phyloP scores from a whole-genome alignment of 2,329 filamentous ascomycete genomes.

The Aspergillus amoenus region DNA sequence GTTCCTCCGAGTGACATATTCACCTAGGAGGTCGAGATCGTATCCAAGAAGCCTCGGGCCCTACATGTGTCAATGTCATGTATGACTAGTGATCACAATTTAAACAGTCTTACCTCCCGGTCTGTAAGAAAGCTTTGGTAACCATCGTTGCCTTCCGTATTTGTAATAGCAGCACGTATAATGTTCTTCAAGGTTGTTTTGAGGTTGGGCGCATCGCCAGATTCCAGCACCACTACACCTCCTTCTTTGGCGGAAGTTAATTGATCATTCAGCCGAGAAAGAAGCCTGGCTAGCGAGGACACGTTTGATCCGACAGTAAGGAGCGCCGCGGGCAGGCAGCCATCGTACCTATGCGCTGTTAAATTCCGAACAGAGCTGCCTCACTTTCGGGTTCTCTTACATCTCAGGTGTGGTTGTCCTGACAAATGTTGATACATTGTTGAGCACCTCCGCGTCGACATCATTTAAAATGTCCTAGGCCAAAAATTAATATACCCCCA shows the following conservation, averaged over 20 bases:
- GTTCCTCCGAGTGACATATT: slow-evolving; percentile 40
- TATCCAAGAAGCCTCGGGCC: slow-evolving; percentile 45
- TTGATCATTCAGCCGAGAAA: slow-evolving; percentile 38
- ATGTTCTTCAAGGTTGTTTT: slow-evolving; percentile 49
- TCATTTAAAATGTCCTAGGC: slow-evolving; percentile 36
- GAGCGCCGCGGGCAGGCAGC: slow-evolving; percentile 43
- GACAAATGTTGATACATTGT: slow-evolving; percentile 40
- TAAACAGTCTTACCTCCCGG: slow-evolving; percentile 33
- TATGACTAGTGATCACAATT: background rate
- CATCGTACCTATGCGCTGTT: slow-evolving; percentile 32
- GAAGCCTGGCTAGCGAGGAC: slow-evolving; percentile 39
- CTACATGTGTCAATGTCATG: slow-evolving; percentile 20
- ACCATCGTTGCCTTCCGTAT: slow-evolving; percentile 37
- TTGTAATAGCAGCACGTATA: slow-evolving; percentile 42
- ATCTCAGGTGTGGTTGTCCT: slow-evolving; percentile 32
- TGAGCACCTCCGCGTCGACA: slow-evolving; percentile 40
- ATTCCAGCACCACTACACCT: slow-evolving; percentile 43
- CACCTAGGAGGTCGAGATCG: slow-evolving; percentile 46
- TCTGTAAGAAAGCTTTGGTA: slow-evolving; percentile 41
- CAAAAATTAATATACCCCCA: slow-evolving; percentile 12
- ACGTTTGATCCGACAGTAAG: slow-evolving; percentile 46
- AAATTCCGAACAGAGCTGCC: slow-evolving; percentile 6
- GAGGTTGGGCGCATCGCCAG: slow-evolving; percentile 46
- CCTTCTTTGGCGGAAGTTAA: slow-evolving; percentile 32
- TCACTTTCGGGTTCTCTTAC: slow-evolving; percentile 26